Evolutionary conservation across 1,284 basidiomycete species (phyloP), one percentile per base, ranked within the genome.

Genomic region (Bjerkandera adusta): DNA sequence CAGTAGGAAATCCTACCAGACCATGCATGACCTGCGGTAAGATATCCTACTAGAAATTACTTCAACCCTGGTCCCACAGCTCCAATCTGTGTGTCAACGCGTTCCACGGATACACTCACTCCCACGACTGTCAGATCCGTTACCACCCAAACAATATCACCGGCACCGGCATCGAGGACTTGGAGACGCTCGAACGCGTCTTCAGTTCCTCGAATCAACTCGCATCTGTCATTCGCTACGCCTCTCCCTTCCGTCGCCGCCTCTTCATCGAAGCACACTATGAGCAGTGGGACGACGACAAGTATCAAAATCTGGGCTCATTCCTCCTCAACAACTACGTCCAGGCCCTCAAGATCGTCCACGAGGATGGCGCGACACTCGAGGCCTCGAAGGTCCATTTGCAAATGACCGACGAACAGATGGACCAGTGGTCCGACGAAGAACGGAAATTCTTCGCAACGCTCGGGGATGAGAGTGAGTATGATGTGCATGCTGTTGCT

Each of bases 71-170:
- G n/a, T n/a, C n/a, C n/a, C n/a, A n/a, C n/a, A n/a, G n/a, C n/a
- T n/a, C n/a, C n/a, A n/a, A n/a, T n/a, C n/a, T 59, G 16, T 57
- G 56, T 22, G 56, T 63, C 7, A 56, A 56, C 22, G 51, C 61
- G 1, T 69, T 69, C 46, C 64, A 69, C 45, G 62, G 66, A 0
- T 62, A 67, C 43, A 59, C 61, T 0, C 67, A 69, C 50, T 49
- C 52, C 41, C 59, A 59, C 15, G 8, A 18, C 0, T 69, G 66
- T 46, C 65, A 68, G 48, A 34, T 63, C 0, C 8, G 45, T 5
- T 56, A 56, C 45, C 65, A 68, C 35, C 65, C 60, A 0, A 53
- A 56, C 39, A 45, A 55, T 35, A 50, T 60, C 5, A 10, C 21
- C 1, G 64, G 63, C 1, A 47, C 54, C 18, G 63, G 66, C 1